Base-by-base conservation (phyloP, 2,329 filamentous ascomycete genomes). In the Colletotrichum incanum region DNA sequence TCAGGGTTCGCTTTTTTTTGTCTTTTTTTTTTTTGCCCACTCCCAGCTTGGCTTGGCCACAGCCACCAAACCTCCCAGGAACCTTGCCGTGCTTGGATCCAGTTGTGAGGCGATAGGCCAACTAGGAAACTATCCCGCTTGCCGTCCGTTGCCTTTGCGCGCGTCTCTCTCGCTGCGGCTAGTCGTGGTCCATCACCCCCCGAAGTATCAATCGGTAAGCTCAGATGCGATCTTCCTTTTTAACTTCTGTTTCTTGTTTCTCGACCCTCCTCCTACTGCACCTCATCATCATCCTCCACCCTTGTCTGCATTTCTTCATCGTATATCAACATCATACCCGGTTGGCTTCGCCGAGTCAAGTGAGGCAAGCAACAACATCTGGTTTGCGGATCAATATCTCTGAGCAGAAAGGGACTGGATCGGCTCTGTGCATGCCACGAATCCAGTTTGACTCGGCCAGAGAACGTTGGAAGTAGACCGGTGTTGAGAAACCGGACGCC, bases 61-160 rank as follows among this genome's bases (percentile, higher is more conserved):
- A 63, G 56, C 62, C 71, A 71, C 70, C 61, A 45, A 39, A 52
- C 26, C 20, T 64, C 49, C 34, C 49, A 55, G 49, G 39, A 70
- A 70, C 65, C 65, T 72, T 72, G 66, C 60, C 37, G 52, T 70
- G 60, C 70, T 65, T 70, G 70, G 65, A 55, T 71, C 58, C 65
- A 56, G 64, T 49, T 60, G 23, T 54, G 60, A 72, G 65, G 60
- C 59, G 65, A 72, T 72, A 72, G 70, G 70, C 65, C 69, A 55
- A 66, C 65, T 49, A 61, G 65, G 67, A n/a, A 47, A 62, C 56
- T 54, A 64, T 69, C 54, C 65, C 45, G 70, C 43, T 68, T 69
- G 58, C 65, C 69, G 65, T 54, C 43, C 47, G 34, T 50, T 50
- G n/a, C 37, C 41, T 28, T 61, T 60, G 54, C 54, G 56, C 68